Conservation (phyloP, 1,284 basidiomycete species). For the Marasmius fiardii region DNA sequence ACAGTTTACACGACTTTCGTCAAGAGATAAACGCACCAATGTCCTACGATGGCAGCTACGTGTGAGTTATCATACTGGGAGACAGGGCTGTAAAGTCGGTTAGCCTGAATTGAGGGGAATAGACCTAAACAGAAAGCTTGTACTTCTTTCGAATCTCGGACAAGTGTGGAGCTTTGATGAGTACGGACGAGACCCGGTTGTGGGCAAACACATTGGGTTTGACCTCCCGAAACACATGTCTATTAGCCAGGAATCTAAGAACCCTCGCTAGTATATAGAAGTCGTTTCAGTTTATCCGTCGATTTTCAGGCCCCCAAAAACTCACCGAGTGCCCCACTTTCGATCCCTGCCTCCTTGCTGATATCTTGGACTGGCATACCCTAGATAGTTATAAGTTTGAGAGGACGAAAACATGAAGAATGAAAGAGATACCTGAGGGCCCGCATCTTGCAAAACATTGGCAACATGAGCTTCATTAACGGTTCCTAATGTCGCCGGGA, state of each 20-base stretch:
- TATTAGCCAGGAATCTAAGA: slow-evolving; percentile 5
- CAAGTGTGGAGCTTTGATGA: slow-evolving; percentile 17
- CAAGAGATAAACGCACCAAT: neutral
- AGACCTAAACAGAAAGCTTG: no score
- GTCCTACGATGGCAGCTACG: slow-evolving; percentile 2
- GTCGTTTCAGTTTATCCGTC: neutral
- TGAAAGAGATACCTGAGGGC: slow-evolving; percentile 1
- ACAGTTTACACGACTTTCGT: neutral
- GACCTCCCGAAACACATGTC: slow-evolving; percentile 26
- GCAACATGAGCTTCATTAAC: slow-evolving; percentile 5
- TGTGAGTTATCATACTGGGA: slow-evolving; percentile 10
- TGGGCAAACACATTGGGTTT: slow-evolving; percentile 23
- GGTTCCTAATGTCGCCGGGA: slow-evolving; percentile 2
- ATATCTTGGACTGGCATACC: slow-evolving; percentile 11
- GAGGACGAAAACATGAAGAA: neutral
- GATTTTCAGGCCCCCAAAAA: neutral
- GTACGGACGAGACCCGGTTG: slow-evolving; percentile 16
- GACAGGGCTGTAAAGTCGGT: neutral
- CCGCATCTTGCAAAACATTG: neutral
- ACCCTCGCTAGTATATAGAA: slow-evolving; percentile 4
- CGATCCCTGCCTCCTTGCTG: slow-evolving; percentile 1
- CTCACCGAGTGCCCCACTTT: slow-evolving; percentile 8
- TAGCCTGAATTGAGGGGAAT: neutral
- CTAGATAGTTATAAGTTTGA: neutral
- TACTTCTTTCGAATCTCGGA: slow-evolving; percentile 13